phyloP scores from a whole-genome alignment of 139 green algal genomes.

The Picochlorum sp. region DNA sequence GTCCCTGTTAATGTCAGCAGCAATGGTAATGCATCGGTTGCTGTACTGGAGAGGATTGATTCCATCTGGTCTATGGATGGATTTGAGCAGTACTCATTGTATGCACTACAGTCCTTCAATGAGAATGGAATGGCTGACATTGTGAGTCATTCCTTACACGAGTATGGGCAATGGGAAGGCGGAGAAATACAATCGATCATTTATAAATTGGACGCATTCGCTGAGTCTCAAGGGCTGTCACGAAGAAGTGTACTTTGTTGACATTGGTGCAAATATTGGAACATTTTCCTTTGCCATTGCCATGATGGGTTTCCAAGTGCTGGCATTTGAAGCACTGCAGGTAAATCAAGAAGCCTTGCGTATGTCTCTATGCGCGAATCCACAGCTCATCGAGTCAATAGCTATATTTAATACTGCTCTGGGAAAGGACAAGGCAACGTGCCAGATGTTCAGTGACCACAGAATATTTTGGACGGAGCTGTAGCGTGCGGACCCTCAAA shows the following conservation, averaged over 20 bases:
- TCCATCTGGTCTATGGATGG: too few relatives aligned
- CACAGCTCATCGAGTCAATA: not conserved
- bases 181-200: too few relatives aligned
- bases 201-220: too few relatives aligned
- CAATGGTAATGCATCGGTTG: too few relatives aligned
- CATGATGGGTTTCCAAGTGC: conserved; percentile 4
- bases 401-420: conserved; percentile 1
- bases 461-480: conserved; percentile 1
- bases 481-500: not conserved
- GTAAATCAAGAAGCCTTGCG: not conserved
- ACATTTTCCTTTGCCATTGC: conserved; percentile 4
- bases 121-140: too few relatives aligned
- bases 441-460: not conserved
- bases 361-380: not conserved
- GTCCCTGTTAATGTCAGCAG: too few relatives aligned
- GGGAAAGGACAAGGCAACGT: not conserved
- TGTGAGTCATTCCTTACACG: too few relatives aligned
- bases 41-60: too few relatives aligned
- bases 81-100: too few relatives aligned
- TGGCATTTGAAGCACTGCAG: conserved; percentile 2
- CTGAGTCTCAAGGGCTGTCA: not conserved
- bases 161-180: too few relatives aligned
- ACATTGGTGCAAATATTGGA: conserved; percentile 12
- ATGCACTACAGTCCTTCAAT: too few relatives aligned
- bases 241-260: conserved; percentile 5